Evolutionary conservation across 2,329 filamentous ascomycete genomes (phyloP).

Genomic region (Teratosphaeria viscida): DNA sequence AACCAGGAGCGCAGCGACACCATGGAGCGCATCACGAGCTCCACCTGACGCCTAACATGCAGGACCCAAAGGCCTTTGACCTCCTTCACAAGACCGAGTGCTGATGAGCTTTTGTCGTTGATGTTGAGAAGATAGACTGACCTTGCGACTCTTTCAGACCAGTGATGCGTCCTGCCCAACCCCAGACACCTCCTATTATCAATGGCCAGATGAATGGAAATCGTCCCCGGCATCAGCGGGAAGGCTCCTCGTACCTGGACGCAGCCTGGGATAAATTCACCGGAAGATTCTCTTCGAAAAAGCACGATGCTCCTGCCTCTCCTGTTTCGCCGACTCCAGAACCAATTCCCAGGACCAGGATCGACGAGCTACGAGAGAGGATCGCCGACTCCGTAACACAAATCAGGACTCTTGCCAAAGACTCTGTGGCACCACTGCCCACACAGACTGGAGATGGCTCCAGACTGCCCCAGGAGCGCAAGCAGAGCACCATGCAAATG

Average conservation of each 20-base stretch:
- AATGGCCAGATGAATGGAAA: neutral
- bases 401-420: constrained; percentile 20
- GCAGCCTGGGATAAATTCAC: neutral
- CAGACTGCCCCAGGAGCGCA: constrained; percentile 22
- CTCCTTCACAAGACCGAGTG: neutral
- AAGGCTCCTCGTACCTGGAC: neutral
- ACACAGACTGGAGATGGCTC: constrained; percentile 37
- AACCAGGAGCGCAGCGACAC: neutral
- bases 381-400: constrained; percentile 17
- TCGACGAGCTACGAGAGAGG: constrained; percentile 14
- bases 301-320: neutral
- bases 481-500: constrained; percentile 10
- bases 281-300: neutral
- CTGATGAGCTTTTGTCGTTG: neutral
- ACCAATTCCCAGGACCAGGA: constrained; percentile 12
- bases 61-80: neutral
- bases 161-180: neutral
- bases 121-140: neutral
- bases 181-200: neutral
- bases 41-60: neutral
- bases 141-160: neutral
- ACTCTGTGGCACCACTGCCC: constrained; percentile 23
- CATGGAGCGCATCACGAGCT: neutral
- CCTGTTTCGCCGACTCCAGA: constrained; percentile 1
- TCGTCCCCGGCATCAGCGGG: neutral